Evolutionary conservation across 768 basidiomycete species (phyloP), one percentile per base, ranked within the genome.

Genomic region (Boletus coccyginus): DNA sequence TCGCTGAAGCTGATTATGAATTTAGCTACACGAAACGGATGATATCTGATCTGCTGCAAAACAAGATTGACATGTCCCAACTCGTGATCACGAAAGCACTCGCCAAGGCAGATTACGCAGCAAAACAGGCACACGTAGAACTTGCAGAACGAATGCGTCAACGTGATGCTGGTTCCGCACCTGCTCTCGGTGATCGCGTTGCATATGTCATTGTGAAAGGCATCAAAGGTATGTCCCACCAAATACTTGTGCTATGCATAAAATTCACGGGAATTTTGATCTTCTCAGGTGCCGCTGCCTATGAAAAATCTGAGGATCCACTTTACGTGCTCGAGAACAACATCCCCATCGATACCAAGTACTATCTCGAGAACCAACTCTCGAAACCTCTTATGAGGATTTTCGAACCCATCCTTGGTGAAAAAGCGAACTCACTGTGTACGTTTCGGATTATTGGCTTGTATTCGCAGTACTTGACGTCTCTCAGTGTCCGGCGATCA

Each of bases 141-240:
- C 80, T 99, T 3, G 97, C 94, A 0, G 93, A 92, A 67, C 78
- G 97, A 45, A 98, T 98, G 97, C 90, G 85, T 67, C 87, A 90
- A 66, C 92, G 97, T 38, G 97, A 99, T 73, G 94, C 96, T 50
- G 92, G 94, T 58, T 99, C 97, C 63, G 97, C 97, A 4, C 97
- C 97, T 24, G 87, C 92, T n/a, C 75, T 98, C 19, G 97, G 97
- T 56, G 97, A 99, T 70, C 96, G 97, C 73, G 97, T 98, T 2
- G 96, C 97, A 7, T 99, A 98, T 76, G 96, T 98, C 42, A 98
- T 99, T 68, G 83, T 98, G 70, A 98, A 99, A 71, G 93, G 92
- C 6, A 88, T 90, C 58, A 98, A 96, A 78, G 93, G 91, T 89
- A 56, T 14, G 66, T 55, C 33, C n/a, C 3, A 14, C 19, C 2